phyloP scores from a whole-genome alignment of 129 eudicot species.

The Pittosporum tobira region DNA sequence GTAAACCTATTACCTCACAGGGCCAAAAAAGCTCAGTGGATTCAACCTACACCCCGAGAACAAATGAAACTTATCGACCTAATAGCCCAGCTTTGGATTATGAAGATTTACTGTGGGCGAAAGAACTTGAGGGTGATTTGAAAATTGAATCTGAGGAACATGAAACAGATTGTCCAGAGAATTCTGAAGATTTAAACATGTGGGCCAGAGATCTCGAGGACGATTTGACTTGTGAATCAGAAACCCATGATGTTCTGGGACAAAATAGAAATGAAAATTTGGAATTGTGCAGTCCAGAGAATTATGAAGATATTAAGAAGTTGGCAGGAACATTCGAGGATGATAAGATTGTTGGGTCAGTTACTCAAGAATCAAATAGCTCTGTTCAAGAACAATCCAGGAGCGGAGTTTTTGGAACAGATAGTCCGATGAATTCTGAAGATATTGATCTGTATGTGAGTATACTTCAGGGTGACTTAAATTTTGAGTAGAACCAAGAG shows the following conservation, averaged over 20 bases:
- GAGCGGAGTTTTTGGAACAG: background rate
- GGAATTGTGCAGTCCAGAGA: background rate
- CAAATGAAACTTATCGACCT: background rate
- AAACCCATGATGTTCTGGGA: background rate
- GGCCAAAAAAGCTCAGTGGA: constrained; percentile 1
- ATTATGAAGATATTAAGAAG: background rate
- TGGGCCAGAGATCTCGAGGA: constrained; percentile 12
- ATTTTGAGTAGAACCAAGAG: constrained; percentile 1
- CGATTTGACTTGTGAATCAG: constrained; percentile 3
- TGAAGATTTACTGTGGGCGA: background rate
- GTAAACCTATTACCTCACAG: background rate
- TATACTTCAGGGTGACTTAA: background rate
- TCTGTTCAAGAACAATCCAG: constrained; percentile 3
- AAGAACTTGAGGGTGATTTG: constrained; percentile 4
- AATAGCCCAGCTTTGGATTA: background rate
- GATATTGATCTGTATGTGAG: constrained; percentile 8
- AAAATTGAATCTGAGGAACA: background rate
- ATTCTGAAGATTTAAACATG: constrained; percentile 2
- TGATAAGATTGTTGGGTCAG: background rate
- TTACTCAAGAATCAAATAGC: constrained; percentile 13
- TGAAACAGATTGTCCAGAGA: background rate
- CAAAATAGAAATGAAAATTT: background rate
- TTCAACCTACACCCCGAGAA: background rate
- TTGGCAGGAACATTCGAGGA: background rate
- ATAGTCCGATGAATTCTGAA: background rate